Percentiles rank a stretch among this genome's conserved stretches.
Evolutionary conservation across 805 yeast species (phyloP).

Genomic region (Blastobotrys mokoenaii): DNA sequence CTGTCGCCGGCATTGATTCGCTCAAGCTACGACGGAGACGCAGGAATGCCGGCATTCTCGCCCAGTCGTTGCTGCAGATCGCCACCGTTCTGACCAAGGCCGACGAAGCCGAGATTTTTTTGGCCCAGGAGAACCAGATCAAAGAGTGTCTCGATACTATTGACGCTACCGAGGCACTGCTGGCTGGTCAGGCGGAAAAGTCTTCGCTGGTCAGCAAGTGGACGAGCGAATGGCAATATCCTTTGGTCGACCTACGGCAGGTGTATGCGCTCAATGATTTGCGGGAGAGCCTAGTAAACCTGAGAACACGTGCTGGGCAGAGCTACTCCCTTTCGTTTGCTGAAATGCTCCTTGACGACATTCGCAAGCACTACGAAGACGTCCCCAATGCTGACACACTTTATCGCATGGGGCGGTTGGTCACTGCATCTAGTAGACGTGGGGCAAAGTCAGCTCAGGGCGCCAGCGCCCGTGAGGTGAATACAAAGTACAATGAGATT

Average conservation of each 20-base stretch:
- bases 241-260: slow-evolving; percentile 34
- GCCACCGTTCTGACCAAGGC: slow-evolving; percentile 38
- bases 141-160: slow-evolving; percentile 50
- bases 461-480: slow-evolving; percentile 11
- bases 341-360: slow-evolving; percentile 48
- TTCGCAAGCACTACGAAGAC: slow-evolving; percentile 47
- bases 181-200: slow-evolving; percentile 41
- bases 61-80: slow-evolving; percentile 51
- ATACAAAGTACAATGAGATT: slow-evolving; percentile 34
- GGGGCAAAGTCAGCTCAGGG: neutral
- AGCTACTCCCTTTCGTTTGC: slow-evolving; percentile 55
- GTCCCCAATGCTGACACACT: slow-evolving; percentile 43
- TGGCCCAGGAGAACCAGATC: slow-evolving; percentile 35
- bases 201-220: slow-evolving; percentile 6
- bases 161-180: slow-evolving; percentile 46
- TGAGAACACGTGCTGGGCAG: slow-evolving; percentile 60
- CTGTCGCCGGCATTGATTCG: slow-evolving; percentile 42
- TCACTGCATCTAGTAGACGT: slow-evolving; percentile 13
- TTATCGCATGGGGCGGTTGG: slow-evolving; percentile 34
- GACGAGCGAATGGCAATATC: slow-evolving; percentile 22
- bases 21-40: slow-evolving; percentile 43
- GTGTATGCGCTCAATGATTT: slow-evolving; percentile 45
- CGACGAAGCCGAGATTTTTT: slow-evolving; percentile 41
- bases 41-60: slow-evolving; percentile 53
- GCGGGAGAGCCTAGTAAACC: slow-evolving; percentile 42